Conservation (phyloP, 176 grass and related monocot genomes). For the Bromus sterilis region DNA sequence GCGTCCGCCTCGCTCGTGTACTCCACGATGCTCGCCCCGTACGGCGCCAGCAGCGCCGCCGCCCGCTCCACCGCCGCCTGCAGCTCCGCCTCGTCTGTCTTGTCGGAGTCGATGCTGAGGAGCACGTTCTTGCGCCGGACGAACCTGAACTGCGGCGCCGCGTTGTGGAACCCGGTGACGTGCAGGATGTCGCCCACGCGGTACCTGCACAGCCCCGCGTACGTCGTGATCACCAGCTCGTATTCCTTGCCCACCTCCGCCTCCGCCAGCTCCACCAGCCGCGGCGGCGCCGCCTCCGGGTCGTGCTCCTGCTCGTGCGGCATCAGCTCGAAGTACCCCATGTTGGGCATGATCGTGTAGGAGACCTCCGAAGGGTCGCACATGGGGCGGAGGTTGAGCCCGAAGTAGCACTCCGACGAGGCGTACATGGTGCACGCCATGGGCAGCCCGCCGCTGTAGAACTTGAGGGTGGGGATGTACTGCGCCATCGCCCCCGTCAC, state of each 20-base stretch:
- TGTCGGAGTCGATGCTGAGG: slow-evolving; percentile 92
- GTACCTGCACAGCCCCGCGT: slow-evolving; percentile 86
- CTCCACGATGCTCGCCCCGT: slow-evolving; percentile 57
- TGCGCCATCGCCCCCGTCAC: slow-evolving; percentile 96
- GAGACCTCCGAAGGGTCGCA: slow-evolving; percentile 77
- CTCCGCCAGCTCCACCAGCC: slow-evolving; percentile 65
- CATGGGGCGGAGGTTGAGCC: slow-evolving; percentile 90
- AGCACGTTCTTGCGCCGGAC: slow-evolving; percentile 87
- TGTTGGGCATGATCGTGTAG: slow-evolving; percentile 99
- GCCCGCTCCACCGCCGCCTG: slow-evolving; percentile 74
- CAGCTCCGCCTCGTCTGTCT: slow-evolving; percentile 91
- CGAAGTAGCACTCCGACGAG: slow-evolving; percentile 97
- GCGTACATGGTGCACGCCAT: slow-evolving; percentile 99
- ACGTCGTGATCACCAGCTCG: slow-evolving; percentile 91
- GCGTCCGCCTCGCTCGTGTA: slow-evolving; percentile 86
- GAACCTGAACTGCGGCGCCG: slow-evolving; percentile 78
- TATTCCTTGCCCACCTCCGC: slow-evolving; percentile 71
- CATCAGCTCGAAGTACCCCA: slow-evolving; percentile 97
- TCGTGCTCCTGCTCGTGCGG: slow-evolving; percentile 39
- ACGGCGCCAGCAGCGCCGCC: slow-evolving; percentile 38
- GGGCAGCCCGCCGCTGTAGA: slow-evolving; percentile 76
- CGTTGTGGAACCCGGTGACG: slow-evolving; percentile 80
- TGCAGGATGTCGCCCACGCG: slow-evolving; percentile 73
- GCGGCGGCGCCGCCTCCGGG: background rate
- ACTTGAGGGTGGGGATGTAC: slow-evolving; percentile 92